Percentiles rank a stretch among this genome's conserved stretches.
Conservation (phyloP, 257 asterid genomes). For the Solanum lycopersicoides region DNA sequence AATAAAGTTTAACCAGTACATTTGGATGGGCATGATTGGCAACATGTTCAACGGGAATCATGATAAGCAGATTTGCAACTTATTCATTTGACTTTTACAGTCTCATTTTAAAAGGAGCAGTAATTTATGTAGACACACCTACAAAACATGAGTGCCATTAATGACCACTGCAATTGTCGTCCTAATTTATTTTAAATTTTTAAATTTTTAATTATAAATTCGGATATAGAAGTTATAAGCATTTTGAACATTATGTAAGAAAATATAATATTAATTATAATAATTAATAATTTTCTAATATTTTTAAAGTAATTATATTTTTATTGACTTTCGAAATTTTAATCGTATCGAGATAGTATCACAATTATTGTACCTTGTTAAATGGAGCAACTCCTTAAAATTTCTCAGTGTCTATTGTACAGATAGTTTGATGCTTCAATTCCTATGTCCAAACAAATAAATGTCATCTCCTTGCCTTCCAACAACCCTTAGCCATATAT, state of each 20-base stretch:
- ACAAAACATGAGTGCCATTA: neutral
- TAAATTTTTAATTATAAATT: too few species aligned
- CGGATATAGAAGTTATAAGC: too few species aligned
- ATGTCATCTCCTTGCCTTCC: neutral
- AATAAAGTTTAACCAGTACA: neutral
- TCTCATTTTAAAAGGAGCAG: neutral
- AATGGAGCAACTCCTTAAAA: neutral
- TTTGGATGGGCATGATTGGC: neutral
- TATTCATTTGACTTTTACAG: neutral
- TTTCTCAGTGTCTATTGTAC: neutral
- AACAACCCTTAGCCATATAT: neutral
- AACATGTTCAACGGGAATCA: neutral
- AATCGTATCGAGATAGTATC: neutral
- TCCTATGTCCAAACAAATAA: neutral
- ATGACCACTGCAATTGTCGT: neutral
- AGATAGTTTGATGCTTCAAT: neutral
- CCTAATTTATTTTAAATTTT: too few species aligned
- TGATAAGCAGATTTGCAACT: neutral
- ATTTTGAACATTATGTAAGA: too few species aligned
- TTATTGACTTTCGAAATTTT: neutral
- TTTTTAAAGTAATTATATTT: neutral
- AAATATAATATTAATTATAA: too few species aligned
- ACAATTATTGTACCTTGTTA: neutral
- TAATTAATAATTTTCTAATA: too few species aligned
- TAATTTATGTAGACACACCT: neutral